Conservation (phyloP, 225 moss, liverwort and hornwort species). For the Rhytidiadelphus loreus region DNA sequence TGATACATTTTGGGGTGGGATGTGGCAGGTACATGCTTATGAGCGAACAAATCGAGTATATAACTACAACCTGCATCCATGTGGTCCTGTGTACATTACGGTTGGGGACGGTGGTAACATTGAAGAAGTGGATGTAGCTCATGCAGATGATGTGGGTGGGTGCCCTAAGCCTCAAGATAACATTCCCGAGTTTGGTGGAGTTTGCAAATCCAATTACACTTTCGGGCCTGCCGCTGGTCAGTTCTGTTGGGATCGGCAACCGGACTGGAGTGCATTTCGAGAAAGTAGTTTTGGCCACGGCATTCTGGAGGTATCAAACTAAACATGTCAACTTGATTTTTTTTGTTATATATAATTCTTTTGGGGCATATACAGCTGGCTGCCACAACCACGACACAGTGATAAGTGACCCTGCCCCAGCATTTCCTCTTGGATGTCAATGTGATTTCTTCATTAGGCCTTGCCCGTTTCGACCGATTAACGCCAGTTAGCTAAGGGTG, state of each 20-base stretch:
- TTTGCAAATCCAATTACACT: slow-evolving; percentile 58
- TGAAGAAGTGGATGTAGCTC: slow-evolving; percentile 49
- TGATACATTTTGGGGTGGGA: background rate
- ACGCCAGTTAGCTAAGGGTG: background rate
- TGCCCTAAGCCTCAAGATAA: slow-evolving; percentile 51
- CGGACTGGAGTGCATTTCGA: slow-evolving; percentile 85
- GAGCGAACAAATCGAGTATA: slow-evolving; percentile 70
- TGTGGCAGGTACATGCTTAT: slow-evolving; percentile 69
- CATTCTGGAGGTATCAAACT: slow-evolving; percentile 36
- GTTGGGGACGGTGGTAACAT: slow-evolving; percentile 78
- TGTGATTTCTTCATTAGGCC: background rate
- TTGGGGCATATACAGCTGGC: background rate
- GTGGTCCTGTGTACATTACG: slow-evolving; percentile 59
- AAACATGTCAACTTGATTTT: background rate
- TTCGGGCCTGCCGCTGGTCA: slow-evolving; percentile 57
- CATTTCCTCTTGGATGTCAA: background rate
- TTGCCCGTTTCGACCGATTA: background rate
- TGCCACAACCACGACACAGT: background rate
- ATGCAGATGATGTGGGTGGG: slow-evolving; percentile 59
- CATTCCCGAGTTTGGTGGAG: slow-evolving; percentile 55
- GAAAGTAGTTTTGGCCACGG: slow-evolving; percentile 89
- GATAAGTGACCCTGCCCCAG: background rate
- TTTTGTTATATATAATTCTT: background rate
- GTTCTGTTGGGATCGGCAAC: slow-evolving; percentile 68
- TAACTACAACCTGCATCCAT: slow-evolving; percentile 54